Evolutionary conservation across 169 alveolate genomes (phyloP).

Genomic region (Eimeria tenella): DNA sequence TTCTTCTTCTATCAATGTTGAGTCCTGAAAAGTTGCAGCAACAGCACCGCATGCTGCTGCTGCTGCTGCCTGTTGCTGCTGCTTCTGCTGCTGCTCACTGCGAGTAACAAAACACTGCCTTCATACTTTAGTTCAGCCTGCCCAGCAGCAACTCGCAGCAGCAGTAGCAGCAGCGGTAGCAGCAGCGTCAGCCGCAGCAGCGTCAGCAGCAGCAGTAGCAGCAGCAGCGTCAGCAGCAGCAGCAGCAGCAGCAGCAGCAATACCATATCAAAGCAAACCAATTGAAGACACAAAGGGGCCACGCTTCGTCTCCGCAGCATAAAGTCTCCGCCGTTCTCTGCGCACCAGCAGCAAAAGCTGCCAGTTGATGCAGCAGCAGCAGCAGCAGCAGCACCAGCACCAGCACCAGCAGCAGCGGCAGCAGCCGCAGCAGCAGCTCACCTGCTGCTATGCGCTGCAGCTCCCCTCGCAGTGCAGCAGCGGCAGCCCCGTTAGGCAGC

Average conservation of each 20-base stretch:
- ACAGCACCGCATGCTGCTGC: not conserved
- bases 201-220: conserved; percentile 17
- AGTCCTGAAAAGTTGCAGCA: conserved; percentile 21
- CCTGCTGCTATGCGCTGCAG: conserved; percentile 55
- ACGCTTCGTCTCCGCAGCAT: conserved; percentile 12
- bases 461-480: not conserved
- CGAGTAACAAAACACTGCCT: not conserved
- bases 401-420: not conserved
- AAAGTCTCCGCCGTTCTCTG: conserved; percentile 21
- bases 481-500: not conserved
- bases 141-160: conserved; percentile 14
- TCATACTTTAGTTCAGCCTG: not conserved
- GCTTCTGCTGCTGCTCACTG: not conserved
- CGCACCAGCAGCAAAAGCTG: not conserved
- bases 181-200: not conserved
- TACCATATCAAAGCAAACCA: conserved; percentile 50
- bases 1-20: conserved; percentile 50
- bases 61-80: conserved; percentile 33
- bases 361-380: not conserved
- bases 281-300: conserved; percentile 20
- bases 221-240: conserved; percentile 42
- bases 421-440: not conserved
- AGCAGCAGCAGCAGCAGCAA: conserved; percentile 31
- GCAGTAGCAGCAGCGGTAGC: not conserved
- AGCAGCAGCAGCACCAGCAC: not conserved